These are phyloP conservation scores for Phytophthora pistaciae DNA, from an alignment of 352 stramenopile genomes.

Conservation along the genomic window DNA sequence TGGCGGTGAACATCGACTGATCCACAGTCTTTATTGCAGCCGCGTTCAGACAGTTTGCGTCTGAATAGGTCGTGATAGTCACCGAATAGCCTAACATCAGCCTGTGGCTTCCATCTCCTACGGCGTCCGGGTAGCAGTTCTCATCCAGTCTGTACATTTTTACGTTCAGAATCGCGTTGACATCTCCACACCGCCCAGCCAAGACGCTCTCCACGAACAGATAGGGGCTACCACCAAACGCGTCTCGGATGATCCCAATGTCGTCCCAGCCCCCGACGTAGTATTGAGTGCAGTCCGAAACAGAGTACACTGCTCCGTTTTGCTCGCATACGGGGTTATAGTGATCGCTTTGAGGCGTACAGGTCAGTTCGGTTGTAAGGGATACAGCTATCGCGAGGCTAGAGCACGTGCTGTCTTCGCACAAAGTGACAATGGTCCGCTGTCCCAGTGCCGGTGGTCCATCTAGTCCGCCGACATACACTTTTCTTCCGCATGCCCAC, in stretches of 20 bases:
- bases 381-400: neutral
- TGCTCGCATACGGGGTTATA: conserved; percentile 1
- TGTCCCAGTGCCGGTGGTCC: neutral
- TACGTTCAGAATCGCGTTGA: neutral
- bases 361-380: neutral
- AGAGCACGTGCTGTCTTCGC: conserved; percentile 3
- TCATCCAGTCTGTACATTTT: conserved; percentile 9
- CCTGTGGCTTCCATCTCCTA: conserved; percentile 1
- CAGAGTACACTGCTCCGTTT: neutral
- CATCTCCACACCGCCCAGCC: neutral
- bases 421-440: neutral
- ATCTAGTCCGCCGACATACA: neutral
- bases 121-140: conserved; percentile 1
- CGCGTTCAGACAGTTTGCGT: neutral
- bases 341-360: conserved; percentile 7
- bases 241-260: conserved; percentile 1
- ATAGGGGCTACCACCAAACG: neutral
- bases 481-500: neutral
- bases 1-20: neutral
- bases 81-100: conserved; percentile 5
- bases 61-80: conserved; percentile 2
- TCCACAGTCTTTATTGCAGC: neutral
- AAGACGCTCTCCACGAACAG: conserved; percentile 7
- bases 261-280: conserved; percentile 4
- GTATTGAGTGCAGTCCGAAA: conserved; percentile 11